These are phyloP conservation scores for Chalciporus sp. DNA, from an alignment of 1,284 basidiomycete genomes.

Conservation along the genomic window DNA sequence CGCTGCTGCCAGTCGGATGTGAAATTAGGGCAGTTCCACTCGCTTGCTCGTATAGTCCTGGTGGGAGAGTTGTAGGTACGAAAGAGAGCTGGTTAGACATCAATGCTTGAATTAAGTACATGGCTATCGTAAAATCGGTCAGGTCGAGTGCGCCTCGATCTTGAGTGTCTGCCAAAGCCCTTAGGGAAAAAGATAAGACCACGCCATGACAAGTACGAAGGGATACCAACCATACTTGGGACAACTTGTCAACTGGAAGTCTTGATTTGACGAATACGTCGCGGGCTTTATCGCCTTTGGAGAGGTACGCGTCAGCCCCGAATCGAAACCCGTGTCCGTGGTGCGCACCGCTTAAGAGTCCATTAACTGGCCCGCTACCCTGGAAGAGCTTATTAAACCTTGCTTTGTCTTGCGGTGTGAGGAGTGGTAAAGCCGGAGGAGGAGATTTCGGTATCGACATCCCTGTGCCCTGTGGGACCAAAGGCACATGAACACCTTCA, in stretches of 20 bases:
- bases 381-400: constrained; percentile 85
- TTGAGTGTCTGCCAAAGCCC: constrained; percentile 95
- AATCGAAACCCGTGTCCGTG: neutral
- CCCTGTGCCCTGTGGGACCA: constrained; percentile 52
- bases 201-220: neutral
- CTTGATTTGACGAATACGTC: constrained; percentile 95
- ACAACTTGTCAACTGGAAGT: constrained; percentile 86
- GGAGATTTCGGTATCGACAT: constrained; percentile 60
- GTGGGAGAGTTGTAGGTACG: constrained; percentile 83
- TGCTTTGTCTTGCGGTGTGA: constrained; percentile 78
- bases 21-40: constrained; percentile 51
- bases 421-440: constrained; percentile 58
- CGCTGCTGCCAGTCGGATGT: constrained; percentile 64
- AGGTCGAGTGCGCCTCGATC: constrained; percentile 88
- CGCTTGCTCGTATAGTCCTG: constrained; percentile 89
- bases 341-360: constrained; percentile 71
- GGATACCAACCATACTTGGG: constrained; percentile 84
- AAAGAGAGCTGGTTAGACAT: constrained; percentile 82
- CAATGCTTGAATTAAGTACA: constrained; percentile 92
- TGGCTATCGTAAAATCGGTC: constrained; percentile 94
- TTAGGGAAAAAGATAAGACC: constrained; percentile 34
- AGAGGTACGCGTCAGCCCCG: constrained; percentile 12
- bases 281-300: constrained; percentile 83
- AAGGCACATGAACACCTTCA: constrained; percentile 62
- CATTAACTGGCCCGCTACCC: constrained; percentile 71